Base-by-base conservation (phyloP, 2,329 filamentous ascomycete species). In the Xylaria arbuscula region DNA sequence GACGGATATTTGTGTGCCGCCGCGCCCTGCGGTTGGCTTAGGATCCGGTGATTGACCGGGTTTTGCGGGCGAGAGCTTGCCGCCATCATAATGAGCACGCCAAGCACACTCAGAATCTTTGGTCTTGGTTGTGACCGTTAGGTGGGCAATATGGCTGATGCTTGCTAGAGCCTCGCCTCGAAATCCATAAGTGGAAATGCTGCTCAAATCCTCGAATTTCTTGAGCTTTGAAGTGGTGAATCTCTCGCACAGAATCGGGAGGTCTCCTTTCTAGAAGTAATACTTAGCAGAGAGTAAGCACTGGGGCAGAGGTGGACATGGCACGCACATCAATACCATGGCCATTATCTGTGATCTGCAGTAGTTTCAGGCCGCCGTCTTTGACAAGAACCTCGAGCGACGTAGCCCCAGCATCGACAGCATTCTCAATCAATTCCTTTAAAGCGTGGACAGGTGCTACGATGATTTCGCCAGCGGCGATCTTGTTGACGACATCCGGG, bases 171-270 rank as follows among this genome's bases (percentile, higher is more conserved):
- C 96, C 81, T 99, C 96, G 64, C 96, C 96, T 62, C 96, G 92
- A 77, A 99, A 99, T n/a, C 96, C 96, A 79, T 99, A 99, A 1
- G 96, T 98, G 59, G 90, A 91, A 72, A 99, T 98, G 4, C 90
- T 92, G 48, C 89, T 89, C 56, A 99, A 84, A 78, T 99, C 96
- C 79, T 98, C 95, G 73, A 99, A 99, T 5, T 89, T 88, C 74
- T 96, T 94, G 67, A 99, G 86, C 79, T 99, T 99, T 13, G 95
- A 98, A 0, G 96, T 99, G 10, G 96, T 99, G 78, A 98, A 98
- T 59, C 96, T 90, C 79, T 98, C 94, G 77, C 96, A 99, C 3
- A 99, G 85, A 66, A 99, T 97, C 1, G 92, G 86, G 68, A 99
- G 79, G 79, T 99, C 96, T 72, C 97, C 94, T 86, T 92, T 93